Base-by-base conservation (phyloP, 495 filamentous ascomycete species). In the Zalerion maritima region DNA sequence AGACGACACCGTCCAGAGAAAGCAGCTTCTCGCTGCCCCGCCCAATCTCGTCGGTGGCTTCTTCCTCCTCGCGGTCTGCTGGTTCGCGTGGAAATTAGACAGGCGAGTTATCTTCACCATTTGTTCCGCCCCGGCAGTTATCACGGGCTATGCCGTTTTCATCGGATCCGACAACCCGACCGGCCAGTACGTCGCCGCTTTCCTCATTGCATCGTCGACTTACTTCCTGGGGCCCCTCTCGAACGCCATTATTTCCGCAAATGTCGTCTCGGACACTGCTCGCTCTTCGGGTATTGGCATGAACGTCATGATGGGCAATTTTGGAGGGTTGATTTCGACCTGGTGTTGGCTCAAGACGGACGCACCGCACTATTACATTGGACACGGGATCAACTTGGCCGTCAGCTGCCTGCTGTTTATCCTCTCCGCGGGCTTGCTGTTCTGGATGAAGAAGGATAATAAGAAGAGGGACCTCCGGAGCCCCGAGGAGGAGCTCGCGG, bases 141-240 rank as follows among this genome's bases (percentile, higher is more conserved):
- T 83, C 52, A 49, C 60, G 17, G 78, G 77, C 3, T 82, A 81
- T 55, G 67, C 71, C 48, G 74, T 83, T 56, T 81, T 81, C 53
- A 60, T 82, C 0, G 71, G 71, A 19, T 66, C 54, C 37, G 49
- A 43, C 11, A 46, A 67, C 25, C 21, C 57, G 1, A 49, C 52
- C 21, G 69, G 67, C 21, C 65, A 72, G 19, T 84, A 84, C 43
- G 77, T 62, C 11, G 78, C 75, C 7, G 73, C 66, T 5, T 83
- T 83, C 57, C 44, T 83, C 32, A 69, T 76, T 32, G 68, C 75
- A 17, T 54, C 56, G 27, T 70, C 71, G 7, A 69, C 78, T 28
- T 91, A 81, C 46, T 71, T 77, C 1, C 58, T 69, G 14, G 76
- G 75, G 2, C 60, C 77, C 0, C 54, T 83, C 1, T 64, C 62